These are phyloP conservation scores for Dactylellina leptospora DNA, from an alignment of 2,329 filamentous ascomycete genomes.

Conservation along the genomic window DNA sequence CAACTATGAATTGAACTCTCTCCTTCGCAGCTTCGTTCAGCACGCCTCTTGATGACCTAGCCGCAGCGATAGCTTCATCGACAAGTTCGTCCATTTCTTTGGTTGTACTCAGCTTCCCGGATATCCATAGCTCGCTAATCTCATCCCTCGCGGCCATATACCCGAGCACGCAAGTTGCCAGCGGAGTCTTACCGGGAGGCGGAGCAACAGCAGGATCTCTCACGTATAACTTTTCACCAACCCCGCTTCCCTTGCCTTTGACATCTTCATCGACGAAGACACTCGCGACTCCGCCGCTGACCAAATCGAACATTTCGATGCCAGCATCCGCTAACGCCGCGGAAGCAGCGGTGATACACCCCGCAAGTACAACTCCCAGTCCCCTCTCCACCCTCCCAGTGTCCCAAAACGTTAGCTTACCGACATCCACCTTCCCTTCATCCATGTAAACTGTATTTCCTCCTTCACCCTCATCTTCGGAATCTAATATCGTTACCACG, in stretches of 20 bases:
- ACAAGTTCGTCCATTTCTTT: constrained; percentile 55
- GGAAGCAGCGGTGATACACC: constrained; percentile 91
- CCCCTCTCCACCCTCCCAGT: constrained; percentile 70
- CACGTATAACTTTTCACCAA: constrained; percentile 21
- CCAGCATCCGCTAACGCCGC: constrained; percentile 93
- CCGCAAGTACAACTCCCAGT: constrained; percentile 74
- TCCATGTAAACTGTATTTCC: constrained; percentile 66
- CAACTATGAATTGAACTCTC: constrained; percentile 54
- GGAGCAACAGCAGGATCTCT: constrained; percentile 34
- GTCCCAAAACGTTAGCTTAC: constrained; percentile 62
- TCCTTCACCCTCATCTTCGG: constrained; percentile 81
- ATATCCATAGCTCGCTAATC: constrained; percentile 93
- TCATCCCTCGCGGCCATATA: constrained; percentile 89
- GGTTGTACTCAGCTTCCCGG: constrained; percentile 69
- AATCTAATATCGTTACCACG: constrained; percentile 89
- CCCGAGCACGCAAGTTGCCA: constrained; percentile 86
- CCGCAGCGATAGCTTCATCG: constrained; percentile 55
- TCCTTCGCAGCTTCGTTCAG: constrained; percentile 57
- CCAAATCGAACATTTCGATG: constrained; percentile 92
- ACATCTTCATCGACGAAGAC: constrained; percentile 65
- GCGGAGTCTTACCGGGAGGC: constrained; percentile 21
- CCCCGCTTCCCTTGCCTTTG: constrained; percentile 56
- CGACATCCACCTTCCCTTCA: constrained; percentile 55
- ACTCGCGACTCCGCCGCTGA: constrained; percentile 88
- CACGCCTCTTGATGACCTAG: constrained; percentile 54